phyloP scores from a whole-genome alignment of 495 filamentous ascomycete species.

The Massariosphaeria phaeospora region DNA sequence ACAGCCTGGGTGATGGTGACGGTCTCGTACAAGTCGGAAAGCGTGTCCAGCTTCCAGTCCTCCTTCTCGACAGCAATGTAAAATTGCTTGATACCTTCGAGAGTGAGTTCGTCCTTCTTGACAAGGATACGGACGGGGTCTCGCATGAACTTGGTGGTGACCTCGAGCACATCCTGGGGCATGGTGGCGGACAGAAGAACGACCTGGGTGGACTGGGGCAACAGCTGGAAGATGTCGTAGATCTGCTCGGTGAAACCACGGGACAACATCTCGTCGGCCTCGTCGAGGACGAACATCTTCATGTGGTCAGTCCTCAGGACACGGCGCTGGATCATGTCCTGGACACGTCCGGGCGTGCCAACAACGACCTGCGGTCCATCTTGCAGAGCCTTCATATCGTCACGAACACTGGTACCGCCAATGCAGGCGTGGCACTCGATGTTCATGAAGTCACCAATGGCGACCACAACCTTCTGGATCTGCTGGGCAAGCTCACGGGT shows the following conservation, averaged over 20 bases:
- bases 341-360: conserved; percentile 93
- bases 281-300: conserved; percentile 99
- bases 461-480: conserved; percentile 98
- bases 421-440: conserved; percentile 99
- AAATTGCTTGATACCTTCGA: conserved; percentile 99
- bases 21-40: conserved; percentile 97
- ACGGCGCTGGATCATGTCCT: conserved; percentile 98
- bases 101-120: conserved; percentile 98
- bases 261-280: conserved; percentile 98
- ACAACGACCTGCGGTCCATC: conserved; percentile 95
- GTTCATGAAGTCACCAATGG: conserved; percentile 99
- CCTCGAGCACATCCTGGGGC: conserved; percentile 97
- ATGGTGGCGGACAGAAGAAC: conserved; percentile 96
- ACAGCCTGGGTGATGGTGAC: conserved; percentile 99
- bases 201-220: conserved; percentile 95
- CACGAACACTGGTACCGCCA: conserved; percentile 94
- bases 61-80: conserved; percentile 99
- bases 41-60: conserved; percentile 99
- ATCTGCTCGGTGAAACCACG: conserved; percentile 99
- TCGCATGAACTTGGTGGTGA: conserved; percentile 99
- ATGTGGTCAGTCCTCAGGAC: conserved; percentile 89
- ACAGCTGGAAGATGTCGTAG: conserved; percentile 98
- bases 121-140: conserved; percentile 98
- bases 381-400: conserved; percentile 94
- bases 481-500: conserved; percentile 97